Percentiles rank a stretch among this genome's conserved stretches.
Evolutionary conservation across 2,329 filamentous ascomycete genomes (phyloP).

Genomic region (Tolypocladium endophyticum): DNA sequence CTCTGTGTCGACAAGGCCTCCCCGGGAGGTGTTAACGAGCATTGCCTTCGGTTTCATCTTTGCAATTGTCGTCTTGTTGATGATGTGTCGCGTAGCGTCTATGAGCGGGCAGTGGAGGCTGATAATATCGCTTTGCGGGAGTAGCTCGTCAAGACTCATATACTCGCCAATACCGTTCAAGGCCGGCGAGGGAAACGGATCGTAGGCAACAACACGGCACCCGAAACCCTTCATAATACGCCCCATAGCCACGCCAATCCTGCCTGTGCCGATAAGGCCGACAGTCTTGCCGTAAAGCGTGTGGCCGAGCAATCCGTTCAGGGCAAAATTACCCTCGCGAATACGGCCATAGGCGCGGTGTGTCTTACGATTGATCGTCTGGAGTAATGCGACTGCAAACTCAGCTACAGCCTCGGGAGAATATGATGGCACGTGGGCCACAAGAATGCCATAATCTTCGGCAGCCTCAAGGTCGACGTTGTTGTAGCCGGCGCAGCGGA

Average conservation of each 20-base stretch:
- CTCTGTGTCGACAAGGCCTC: conserved; percentile 50
- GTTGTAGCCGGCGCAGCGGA: conserved; percentile 61
- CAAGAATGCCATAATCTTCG: conserved; percentile 42
- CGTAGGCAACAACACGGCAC: conserved; percentile 51
- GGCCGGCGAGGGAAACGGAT: conserved; percentile 40
- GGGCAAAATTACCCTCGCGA: conserved; percentile 56
- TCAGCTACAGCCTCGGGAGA: conserved; percentile 61
- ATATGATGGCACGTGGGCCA: conserved; percentile 58
- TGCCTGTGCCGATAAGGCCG: conserved; percentile 54
- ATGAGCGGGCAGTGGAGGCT: conserved; percentile 58
- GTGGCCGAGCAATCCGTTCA: conserved; percentile 51
- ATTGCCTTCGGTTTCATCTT: conserved; percentile 50
- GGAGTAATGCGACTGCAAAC: conserved; percentile 56
- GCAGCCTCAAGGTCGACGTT: conserved; percentile 52
- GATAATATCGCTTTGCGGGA: conserved; percentile 48
- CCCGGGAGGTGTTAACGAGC: conserved; percentile 59
- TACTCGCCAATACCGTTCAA: conserved; percentile 42
- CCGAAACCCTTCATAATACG: conserved; percentile 55
- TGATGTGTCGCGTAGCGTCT: conserved; percentile 47
- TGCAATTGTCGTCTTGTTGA: conserved; percentile 42
- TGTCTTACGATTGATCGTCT: conserved; percentile 57
- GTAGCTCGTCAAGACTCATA: conserved; percentile 41
- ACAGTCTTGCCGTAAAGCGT: conserved; percentile 56
- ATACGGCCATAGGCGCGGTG: conserved; percentile 60
- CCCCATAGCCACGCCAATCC: conserved; percentile 52